These are phyloP conservation scores for Trichoderma arundinaceum DNA, from an alignment of 2,329 filamentous ascomycete genomes.

Conservation along the genomic window DNA sequence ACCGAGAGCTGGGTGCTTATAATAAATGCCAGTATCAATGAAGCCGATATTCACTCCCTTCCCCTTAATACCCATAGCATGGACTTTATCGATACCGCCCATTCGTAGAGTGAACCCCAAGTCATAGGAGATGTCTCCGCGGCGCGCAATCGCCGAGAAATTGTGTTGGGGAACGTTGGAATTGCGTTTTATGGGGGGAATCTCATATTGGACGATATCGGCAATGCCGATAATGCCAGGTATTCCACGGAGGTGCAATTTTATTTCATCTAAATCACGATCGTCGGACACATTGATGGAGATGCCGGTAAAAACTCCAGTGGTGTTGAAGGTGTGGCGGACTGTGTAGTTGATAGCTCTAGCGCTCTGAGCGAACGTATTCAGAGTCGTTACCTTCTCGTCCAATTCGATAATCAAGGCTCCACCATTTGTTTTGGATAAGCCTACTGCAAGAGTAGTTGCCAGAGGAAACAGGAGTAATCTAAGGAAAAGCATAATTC, in stretches of 20 bases:
- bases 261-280: not conserved
- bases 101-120: conserved; percentile 12
- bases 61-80: not conserved
- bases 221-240: conserved; percentile 8
- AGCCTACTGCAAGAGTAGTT: not conserved
- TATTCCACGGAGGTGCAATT: not conserved
- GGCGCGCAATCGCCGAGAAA: not conserved
- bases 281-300: not conserved
- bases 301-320: not conserved
- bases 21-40: conserved; percentile 18
- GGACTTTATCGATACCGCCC: conserved; percentile 14
- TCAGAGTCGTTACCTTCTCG: conserved; percentile 1
- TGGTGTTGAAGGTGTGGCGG: not conserved
- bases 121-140: not conserved
- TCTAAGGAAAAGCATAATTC: not conserved
- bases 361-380: not conserved
- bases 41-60: conserved; percentile 7
- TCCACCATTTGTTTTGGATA: not conserved
- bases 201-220: conserved; percentile 4
- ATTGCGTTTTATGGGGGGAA: not conserved
- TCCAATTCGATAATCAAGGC: conserved; percentile 9
- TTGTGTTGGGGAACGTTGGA: not conserved
- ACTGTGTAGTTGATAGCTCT: not conserved
- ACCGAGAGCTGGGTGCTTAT: conserved; percentile 15
- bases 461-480: not conserved